Evolutionary conservation across 2,329 filamentous ascomycete genomes (phyloP).

Genomic region (Pseudogymnoascus sp.): DNA sequence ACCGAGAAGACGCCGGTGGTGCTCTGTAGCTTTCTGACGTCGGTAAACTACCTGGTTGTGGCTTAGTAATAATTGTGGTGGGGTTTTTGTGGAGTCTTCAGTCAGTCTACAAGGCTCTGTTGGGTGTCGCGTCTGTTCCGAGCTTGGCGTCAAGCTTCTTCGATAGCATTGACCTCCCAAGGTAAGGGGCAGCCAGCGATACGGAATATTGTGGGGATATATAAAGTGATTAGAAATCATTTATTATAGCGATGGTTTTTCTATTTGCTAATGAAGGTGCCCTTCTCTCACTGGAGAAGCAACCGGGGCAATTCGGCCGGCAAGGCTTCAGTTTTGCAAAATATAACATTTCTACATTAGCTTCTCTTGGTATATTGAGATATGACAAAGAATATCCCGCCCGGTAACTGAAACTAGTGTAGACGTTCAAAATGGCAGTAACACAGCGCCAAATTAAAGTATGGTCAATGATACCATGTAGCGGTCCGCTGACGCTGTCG

Average conservation of each 20-base stretch:
- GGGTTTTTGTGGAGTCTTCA: not conserved
- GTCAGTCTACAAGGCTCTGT: not conserved
- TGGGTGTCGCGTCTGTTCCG: not conserved
- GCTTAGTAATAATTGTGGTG: not conserved
- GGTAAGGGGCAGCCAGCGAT: not conserved
- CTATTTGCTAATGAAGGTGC: not conserved
- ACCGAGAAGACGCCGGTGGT: not conserved
- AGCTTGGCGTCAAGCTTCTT: not conserved
- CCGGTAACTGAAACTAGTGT: not conserved
- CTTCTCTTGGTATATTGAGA: not conserved
- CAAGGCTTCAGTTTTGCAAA: not conserved
- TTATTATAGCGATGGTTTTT: not conserved
- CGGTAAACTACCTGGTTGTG: not conserved
- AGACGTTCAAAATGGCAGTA: not conserved
- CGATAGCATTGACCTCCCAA: not conserved
- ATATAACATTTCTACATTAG: not conserved
- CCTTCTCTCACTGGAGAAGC: not conserved
- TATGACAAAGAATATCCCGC: not conserved
- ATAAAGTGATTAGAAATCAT: not conserved
- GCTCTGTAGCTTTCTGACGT: not conserved
- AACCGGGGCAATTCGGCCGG: not conserved
- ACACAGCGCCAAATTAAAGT: not conserved
- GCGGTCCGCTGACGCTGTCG: not conserved
- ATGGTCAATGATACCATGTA: not conserved
- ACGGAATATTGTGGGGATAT: not conserved